phyloP scores from a whole-genome alignment of 192 early-diverging fungal species.

The Coemansia pectinata region DNA sequence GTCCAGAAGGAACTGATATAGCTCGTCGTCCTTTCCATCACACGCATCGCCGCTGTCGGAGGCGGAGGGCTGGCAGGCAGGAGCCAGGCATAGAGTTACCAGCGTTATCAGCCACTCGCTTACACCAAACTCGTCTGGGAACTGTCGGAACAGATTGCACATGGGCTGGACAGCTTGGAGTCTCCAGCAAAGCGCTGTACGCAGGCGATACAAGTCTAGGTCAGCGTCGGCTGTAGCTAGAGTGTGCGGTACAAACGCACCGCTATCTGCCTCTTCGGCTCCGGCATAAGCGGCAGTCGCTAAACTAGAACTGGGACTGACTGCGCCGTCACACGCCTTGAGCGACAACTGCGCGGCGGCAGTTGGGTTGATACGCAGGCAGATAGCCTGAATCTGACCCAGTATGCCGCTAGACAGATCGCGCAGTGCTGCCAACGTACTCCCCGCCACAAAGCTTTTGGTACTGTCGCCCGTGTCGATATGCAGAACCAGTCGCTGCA shows the following conservation, averaged over 20 bases:
- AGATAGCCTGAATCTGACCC: constrained; percentile 41
- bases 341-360: constrained; percentile 19
- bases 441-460: constrained; percentile 2
- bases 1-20: constrained; percentile 30
- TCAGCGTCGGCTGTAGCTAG: background rate
- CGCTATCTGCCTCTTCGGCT: background rate
- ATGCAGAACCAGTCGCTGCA: constrained; percentile 10
- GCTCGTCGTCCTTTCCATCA: background rate
- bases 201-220: constrained; percentile 9
- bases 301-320: too few relatives aligned
- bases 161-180: constrained; percentile 33
- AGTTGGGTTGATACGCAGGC: constrained; percentile 8
- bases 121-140: constrained; percentile 44
- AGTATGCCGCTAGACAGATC: constrained; percentile 29
- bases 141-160: constrained; percentile 33
- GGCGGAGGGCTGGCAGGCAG: constrained; percentile 16
- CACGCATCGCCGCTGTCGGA: background rate
- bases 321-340: background rate
- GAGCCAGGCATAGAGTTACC: constrained; percentile 34
- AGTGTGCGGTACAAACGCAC: background rate
- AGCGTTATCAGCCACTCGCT: constrained; percentile 48
- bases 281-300: too few relatives aligned
- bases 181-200: constrained; percentile 26
- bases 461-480: background rate
- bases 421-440: constrained; percentile 14